Evolutionary conservation across 2,329 filamentous ascomycete genomes (phyloP).

Genomic region (Hypoxylon sp.): DNA sequence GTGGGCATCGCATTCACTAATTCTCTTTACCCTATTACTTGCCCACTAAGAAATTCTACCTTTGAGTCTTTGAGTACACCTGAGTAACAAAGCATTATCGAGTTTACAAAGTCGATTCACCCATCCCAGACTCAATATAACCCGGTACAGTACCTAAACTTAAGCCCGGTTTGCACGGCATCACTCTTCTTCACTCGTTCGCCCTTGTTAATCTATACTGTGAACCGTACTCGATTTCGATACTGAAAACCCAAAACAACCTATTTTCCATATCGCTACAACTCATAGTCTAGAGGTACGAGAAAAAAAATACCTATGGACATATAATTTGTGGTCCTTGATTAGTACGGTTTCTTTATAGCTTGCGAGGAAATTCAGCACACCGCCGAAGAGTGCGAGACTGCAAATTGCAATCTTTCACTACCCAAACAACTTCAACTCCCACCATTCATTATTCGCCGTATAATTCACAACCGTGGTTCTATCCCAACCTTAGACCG

Average conservation of each 20-base stretch:
- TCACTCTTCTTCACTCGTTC: conserved; percentile 7
- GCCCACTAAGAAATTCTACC: conserved; percentile 5
- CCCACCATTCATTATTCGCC: conserved; percentile 11
- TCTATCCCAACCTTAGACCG: conserved; percentile 17
- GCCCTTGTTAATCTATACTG: conserved; percentile 1
- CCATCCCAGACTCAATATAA: neutral
- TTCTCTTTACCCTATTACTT: conserved; percentile 6
- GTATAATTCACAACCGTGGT: conserved; percentile 4
- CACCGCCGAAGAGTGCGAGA: conserved; percentile 26
- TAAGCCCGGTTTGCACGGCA: conserved; percentile 20
- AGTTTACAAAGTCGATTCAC: neutral
- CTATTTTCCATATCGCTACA: neutral
- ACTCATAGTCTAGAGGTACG: conserved; percentile 7
- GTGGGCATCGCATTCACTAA: conserved; percentile 23
- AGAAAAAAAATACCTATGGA: conserved; percentile 19
- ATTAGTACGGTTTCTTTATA: conserved; percentile 17
- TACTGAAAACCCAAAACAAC: conserved; percentile 1
- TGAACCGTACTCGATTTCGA: conserved; percentile 8
- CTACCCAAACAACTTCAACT: conserved; percentile 17
- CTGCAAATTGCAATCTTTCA: conserved; percentile 33
- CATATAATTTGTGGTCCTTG: conserved; percentile 22
- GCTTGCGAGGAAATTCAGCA: conserved; percentile 19
- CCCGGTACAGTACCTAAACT: conserved; percentile 10
- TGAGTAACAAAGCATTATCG: conserved; percentile 3
- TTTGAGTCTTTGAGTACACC: neutral